Base-by-base conservation (phyloP, 306 rosid species). In the Fragaria nilgerrensis region DNA sequence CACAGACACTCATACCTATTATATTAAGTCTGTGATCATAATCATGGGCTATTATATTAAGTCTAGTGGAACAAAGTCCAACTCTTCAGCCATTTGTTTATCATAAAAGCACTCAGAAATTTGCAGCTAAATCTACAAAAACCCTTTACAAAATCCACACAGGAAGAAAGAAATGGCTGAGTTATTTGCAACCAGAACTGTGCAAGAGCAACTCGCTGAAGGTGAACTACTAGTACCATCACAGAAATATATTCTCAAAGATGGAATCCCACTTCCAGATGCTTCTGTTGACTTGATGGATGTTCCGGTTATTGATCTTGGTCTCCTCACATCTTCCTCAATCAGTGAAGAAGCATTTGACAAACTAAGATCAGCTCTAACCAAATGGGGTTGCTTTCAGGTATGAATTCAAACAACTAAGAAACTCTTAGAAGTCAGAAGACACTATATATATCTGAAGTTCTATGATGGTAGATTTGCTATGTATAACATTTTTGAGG, bases 311-410 rank as follows among this genome's bases (percentile, higher is more conserved):
- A 25, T 85, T 61, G 85, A 85, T 73, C 71, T 82, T n/a, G 76
- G 43, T 7, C 77, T 75, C 44, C 81, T 75, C 17, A 16, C 47
- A 22, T 8, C 81, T 68, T 62, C 83, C n/a, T 48, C 79, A 7
- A 37, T 15, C 12, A 22, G 58, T 16, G 29, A 17, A 34, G 65
- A 59, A 59, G 36, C 12, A 25, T 4, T 59, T 25, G 65, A 59
- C 65, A 59, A 59, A 25, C 65, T 59, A 17, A 59, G 16, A 25
- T 59, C 36, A 59, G 65, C 65, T 59, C 36, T 59, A 12, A 59
- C 9, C 59, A 63, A 71, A 6, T 82, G 85, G 76, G 85, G 88
- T 25, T 85, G 88, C 73, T 75, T 85, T 61, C 84, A 85, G 84
- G 85, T 82, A 43, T 3, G 44, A 59, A 59, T 23, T 58, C 36